Base-by-base conservation (phyloP, 768 basidiomycete genomes). In the Rhizopogon vulgaris region DNA sequence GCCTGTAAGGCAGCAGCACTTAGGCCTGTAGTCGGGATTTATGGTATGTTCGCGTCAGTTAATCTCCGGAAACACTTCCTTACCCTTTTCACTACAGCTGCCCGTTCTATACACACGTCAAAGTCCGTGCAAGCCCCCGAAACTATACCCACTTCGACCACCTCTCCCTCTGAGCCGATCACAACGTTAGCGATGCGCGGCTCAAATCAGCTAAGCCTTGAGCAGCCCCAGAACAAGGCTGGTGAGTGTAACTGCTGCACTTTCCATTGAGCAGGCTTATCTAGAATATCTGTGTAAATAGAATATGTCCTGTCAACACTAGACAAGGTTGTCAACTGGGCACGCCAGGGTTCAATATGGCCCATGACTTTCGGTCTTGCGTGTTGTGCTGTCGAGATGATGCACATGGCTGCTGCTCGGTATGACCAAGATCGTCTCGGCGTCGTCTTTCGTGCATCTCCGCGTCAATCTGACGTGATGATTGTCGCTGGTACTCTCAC, bases 321-420 rank as follows among this genome's bases (percentile, higher is more conserved):
- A 50, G 96, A 99, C 76, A 98, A 98, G 72, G 78, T 98, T 15
- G 86, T 87, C 61, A 98, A 97, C 69, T 98, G 96, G 96, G 95
- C 87, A 8, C 76, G 94, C 49, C 95, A 98, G 72, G 87, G 95
- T 53, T 95, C 93, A 38, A 95, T 97, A 84, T 98, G 96, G 96
- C 96, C 96, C 9, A 97, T 98, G 94, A 97, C 94, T 46, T 94
- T 90, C 69, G 92, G 95, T 73, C 82, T 99, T 48, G 96, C 96
- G 4, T 99, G 96, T 70, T 99, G 96, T 69, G 96, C 96, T 22
- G 96, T 99, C 30, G 96, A 99, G 74, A 91, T 92, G 89, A 97
- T 96, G 94, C 96, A 99, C 75, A 95, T 98, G 94, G 96, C 96
- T 46, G 94, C 96, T 38, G 91, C 96, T 15, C 85, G 96, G 52